phyloP scores from a whole-genome alignment of 2,329 filamentous ascomycete species.

The Aspergillus vadensis region DNA sequence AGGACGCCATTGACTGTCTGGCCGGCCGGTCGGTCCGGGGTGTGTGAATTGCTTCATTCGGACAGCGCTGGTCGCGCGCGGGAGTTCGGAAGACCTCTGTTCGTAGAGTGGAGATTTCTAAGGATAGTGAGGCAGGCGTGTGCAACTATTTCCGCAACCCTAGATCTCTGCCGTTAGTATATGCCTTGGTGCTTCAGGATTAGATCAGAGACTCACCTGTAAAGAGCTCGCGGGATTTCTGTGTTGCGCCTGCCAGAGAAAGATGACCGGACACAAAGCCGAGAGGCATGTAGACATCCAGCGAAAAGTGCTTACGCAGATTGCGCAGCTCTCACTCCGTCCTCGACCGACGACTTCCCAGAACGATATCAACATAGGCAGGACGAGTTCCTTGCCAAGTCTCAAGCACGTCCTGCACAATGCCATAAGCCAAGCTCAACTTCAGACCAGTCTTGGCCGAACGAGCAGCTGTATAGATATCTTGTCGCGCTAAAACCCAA shows the following conservation, averaged over 20 bases:
- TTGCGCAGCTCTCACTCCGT: conserved; percentile 23
- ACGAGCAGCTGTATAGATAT: conserved; percentile 71
- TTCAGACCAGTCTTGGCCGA: conserved; percentile 79
- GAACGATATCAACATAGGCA: conserved; percentile 71
- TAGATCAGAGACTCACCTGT: neutral
- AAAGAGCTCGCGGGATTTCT: neutral
- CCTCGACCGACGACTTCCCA: conserved; percentile 46
- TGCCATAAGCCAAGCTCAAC: conserved; percentile 77
- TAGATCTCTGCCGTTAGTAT: neutral
- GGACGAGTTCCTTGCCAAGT: conserved; percentile 70
- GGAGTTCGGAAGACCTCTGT: neutral
- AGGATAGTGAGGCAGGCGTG: neutral
- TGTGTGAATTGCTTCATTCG: neutral
- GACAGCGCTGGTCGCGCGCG: neutral
- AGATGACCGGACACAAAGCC: neutral
- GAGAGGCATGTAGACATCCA: neutral
- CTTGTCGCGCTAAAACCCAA: conserved; percentile 67
- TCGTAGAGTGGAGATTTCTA: neutral
- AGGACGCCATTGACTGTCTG: neutral
- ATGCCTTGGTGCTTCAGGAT: neutral
- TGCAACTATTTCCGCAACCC: neutral
- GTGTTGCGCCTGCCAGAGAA: neutral
- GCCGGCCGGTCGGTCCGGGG: neutral
- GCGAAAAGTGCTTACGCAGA: neutral
- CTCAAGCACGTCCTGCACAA: conserved; percentile 74